Evolutionary conservation across 2,329 filamentous ascomycete genomes (phyloP).

Genomic region (Pseudopithomyces chartarum): DNA sequence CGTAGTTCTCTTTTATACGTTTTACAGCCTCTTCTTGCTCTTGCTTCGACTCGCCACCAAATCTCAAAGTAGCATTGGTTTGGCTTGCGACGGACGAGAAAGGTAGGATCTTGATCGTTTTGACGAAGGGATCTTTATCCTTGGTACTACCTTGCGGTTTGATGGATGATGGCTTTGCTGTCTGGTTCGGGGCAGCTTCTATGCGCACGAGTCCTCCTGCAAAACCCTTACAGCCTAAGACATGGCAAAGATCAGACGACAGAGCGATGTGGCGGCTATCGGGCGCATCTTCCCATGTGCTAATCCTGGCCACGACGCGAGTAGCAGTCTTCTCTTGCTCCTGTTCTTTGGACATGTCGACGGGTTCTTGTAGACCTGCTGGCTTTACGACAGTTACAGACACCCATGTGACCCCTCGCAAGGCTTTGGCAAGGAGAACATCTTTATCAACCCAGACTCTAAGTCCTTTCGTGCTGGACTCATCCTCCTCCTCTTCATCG

Average conservation of each 20-base stretch:
- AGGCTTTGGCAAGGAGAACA: conserved; percentile 69
- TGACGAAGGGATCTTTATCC: conserved; percentile 57
- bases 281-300: conserved; percentile 84
- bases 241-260: conserved; percentile 75
- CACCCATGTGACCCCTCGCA: conserved; percentile 78
- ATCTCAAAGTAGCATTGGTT: conserved; percentile 71
- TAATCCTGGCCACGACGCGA: conserved; percentile 76
- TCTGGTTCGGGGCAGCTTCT: conserved; percentile 76
- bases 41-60: conserved; percentile 84
- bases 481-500: conserved; percentile 68
- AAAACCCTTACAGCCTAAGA: conserved; percentile 72
- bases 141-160: conserved; percentile 39
- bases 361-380: conserved; percentile 71
- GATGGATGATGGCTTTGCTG: conserved; percentile 64
- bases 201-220: conserved; percentile 88
- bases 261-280: conserved; percentile 80
- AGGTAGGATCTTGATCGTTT: conserved; percentile 77
- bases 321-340: conserved; percentile 62
- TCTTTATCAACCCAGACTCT: conserved; percentile 87
- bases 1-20: conserved; percentile 74
- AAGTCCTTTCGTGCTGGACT: conserved; percentile 58
- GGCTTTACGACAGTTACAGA: conserved; percentile 87
- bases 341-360: conserved; percentile 73
- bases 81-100: conserved; percentile 67
- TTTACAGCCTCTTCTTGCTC: conserved; percentile 79